phyloP scores from a whole-genome alignment of 1,284 basidiomycete species.

The Ceratobasidium sp. region DNA sequence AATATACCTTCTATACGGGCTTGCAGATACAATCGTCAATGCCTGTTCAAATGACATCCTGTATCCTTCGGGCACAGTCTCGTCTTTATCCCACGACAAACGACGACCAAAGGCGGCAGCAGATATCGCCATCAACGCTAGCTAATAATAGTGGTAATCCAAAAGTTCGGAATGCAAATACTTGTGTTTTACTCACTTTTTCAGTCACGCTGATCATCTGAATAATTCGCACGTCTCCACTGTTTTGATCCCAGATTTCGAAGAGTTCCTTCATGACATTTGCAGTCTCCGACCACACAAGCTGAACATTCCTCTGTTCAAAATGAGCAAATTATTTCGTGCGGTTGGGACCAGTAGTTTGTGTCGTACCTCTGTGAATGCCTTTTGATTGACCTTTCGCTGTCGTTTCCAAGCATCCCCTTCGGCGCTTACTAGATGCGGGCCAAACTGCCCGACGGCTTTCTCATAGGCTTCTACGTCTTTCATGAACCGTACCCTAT shows the following conservation, averaged over 20 bases:
- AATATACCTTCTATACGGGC: neutral
- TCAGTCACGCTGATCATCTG: constrained; percentile 6
- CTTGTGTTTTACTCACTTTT: neutral
- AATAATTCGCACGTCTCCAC: neutral
- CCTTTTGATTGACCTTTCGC: constrained; percentile 21
- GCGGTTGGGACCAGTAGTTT: neutral
- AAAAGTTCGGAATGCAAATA: neutral
- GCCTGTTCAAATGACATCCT: neutral
- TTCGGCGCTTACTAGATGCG: constrained; percentile 23
- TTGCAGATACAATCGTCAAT: neutral
- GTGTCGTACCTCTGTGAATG: constrained; percentile 23
- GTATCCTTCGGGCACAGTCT: neutral
- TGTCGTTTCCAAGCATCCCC: constrained; percentile 32
- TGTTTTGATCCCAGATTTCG: neutral
- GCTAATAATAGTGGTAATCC: neutral
- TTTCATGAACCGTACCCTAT: neutral
- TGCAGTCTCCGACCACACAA: constrained; percentile 7
- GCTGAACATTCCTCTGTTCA: neutral
- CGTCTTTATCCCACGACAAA: neutral
- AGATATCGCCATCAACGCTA: constrained; percentile 7
- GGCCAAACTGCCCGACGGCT: constrained; percentile 24
- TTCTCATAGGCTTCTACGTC: neutral
- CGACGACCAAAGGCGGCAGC: constrained; percentile 20
- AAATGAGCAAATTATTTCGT: neutral
- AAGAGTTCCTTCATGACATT: neutral